Percentiles rank a stretch among this genome's conserved stretches.
phyloP scores from a whole-genome alignment of 2,329 filamentous ascomycete genomes.

The Xylariales sp. region DNA sequence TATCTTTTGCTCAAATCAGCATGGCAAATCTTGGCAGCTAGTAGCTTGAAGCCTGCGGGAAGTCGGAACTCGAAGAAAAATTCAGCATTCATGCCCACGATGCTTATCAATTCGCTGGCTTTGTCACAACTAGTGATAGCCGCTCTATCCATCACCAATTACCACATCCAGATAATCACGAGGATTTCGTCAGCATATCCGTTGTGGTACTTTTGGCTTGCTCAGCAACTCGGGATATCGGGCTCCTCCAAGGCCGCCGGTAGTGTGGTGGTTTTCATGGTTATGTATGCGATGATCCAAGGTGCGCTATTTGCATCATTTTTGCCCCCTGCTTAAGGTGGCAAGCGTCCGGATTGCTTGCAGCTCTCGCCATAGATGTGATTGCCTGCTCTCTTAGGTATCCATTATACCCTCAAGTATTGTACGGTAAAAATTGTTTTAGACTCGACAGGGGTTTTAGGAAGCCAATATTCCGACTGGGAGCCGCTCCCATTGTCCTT shows the following conservation, averaged over 20 bases:
- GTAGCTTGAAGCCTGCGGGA: too few species aligned
- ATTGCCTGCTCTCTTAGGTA: too few species aligned
- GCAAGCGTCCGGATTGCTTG: too few species aligned
- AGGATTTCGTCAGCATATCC: constrained; percentile 85
- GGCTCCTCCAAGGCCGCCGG: constrained; percentile 23
- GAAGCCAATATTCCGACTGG: too few species aligned
- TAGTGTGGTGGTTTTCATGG: constrained; percentile 59
- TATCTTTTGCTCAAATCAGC: constrained; percentile 62
- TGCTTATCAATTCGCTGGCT: constrained; percentile 55
- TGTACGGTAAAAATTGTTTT: too few species aligned
- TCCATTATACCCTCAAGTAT: too few species aligned
- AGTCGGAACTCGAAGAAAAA: background rate
- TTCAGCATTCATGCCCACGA: background rate
- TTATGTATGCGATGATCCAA: constrained; percentile 81
- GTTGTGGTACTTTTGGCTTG: constrained; percentile 83
- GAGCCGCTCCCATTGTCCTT: too few species aligned
- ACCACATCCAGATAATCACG: constrained; percentile 93
- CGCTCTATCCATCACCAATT: constrained; percentile 67
- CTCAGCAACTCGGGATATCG: constrained; percentile 37
- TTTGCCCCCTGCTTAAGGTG: constrained; percentile 78
- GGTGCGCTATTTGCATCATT: constrained; percentile 83
- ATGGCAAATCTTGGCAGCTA: constrained; percentile 26
- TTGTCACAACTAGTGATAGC: constrained; percentile 70
- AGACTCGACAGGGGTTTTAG: too few species aligned
- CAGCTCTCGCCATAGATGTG: too few species aligned